Evolutionary conservation across 441 rosid genomes (phyloP), one percentile per base, ranked within the genome.

Genomic region (Rhodomyrtus psidioides): DNA sequence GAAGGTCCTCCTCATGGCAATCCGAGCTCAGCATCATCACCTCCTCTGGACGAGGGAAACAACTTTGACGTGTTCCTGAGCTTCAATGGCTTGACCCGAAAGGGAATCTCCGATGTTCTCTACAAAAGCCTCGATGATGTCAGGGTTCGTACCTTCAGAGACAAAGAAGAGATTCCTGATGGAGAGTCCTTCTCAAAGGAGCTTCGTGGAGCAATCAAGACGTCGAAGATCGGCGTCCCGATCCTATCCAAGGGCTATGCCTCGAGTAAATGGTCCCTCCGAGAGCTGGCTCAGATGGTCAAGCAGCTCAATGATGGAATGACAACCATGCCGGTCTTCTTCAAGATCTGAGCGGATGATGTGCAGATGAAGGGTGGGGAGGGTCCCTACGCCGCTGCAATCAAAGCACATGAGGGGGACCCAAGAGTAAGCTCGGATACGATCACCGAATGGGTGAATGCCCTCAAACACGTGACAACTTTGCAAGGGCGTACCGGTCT

Each of bases 11-110:
- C 60, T 57, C 62, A 24, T 1, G 62, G 62, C 16, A 4, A 16
- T 26, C 26, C 62, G 16, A 12, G 7, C 16, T 57, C 30, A 26
- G 62, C 62, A 12, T 57, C 62, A 26, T 57, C 62, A n/a, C 16
- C 62, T 57, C 62, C 30, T n/a, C n/a, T n/a, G 28, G 62, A 5
- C 16, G 12, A 16, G 39, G 70, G 51, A 30, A 55, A 58, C n/a
- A 55, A 56, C 70, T 83, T 53, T 26, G 84, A 83, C 12, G 84
- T 83, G 51, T 83, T 83, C 84, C 28, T 83, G 46, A 83, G 62
- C 84, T 83, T 83, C 70, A 34, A 53, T 39, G 24, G n/a, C 53
- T 53, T 55, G 53, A 56, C 27, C 42, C 30, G 84, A 30, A 2
- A 39, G 34, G 42, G 46, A 24, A 4, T 83, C 12, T 19, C 60